A percentile compares a stretch with the other conserved stretches of the same genome.
These are phyloP conservation scores for Trichocladium uniseriatum DNA, from an alignment of 495 filamentous ascomycete species.

Conservation along the genomic window DNA sequence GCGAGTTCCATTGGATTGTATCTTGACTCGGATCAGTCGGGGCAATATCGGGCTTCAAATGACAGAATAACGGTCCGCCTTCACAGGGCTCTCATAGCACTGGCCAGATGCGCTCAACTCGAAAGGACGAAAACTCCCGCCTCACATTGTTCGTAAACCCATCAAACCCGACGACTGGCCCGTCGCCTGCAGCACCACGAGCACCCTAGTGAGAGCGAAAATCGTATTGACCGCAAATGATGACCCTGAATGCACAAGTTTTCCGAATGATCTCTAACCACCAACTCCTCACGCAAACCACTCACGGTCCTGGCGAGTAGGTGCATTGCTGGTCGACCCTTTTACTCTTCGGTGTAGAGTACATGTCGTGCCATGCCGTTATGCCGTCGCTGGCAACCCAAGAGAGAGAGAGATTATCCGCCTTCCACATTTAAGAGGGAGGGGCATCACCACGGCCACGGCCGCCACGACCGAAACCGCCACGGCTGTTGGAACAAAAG, in stretches of 20 bases:
- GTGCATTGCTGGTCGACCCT: constrained; percentile 25
- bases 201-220: constrained; percentile 18
- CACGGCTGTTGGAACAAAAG: constrained; percentile 51
- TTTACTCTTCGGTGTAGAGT: constrained; percentile 36
- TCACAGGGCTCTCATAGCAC: neutral
- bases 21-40: neutral
- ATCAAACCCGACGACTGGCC: constrained; percentile 9
- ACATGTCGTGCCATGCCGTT: constrained; percentile 41
- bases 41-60: neutral
- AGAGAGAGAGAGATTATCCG: constrained; percentile 28
- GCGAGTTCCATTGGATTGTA: no score
- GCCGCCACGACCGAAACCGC: constrained; percentile 88
- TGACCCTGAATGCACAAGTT: constrained; percentile 32
- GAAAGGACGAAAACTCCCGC: constrained; percentile 5
- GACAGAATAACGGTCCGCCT: neutral
- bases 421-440: constrained; percentile 47
- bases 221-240: constrained; percentile 31
- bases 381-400: constrained; percentile 24
- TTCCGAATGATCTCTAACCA: constrained; percentile 35
- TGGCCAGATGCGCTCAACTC: neutral
- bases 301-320: constrained; percentile 27
- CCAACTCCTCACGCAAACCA: constrained; percentile 32
- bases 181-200: constrained; percentile 11
- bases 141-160: constrained; percentile 8
- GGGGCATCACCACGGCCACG: constrained; percentile 63